Conservation (phyloP, 2,329 filamentous ascomycete genomes). For the Xylaria sp. region DNA sequence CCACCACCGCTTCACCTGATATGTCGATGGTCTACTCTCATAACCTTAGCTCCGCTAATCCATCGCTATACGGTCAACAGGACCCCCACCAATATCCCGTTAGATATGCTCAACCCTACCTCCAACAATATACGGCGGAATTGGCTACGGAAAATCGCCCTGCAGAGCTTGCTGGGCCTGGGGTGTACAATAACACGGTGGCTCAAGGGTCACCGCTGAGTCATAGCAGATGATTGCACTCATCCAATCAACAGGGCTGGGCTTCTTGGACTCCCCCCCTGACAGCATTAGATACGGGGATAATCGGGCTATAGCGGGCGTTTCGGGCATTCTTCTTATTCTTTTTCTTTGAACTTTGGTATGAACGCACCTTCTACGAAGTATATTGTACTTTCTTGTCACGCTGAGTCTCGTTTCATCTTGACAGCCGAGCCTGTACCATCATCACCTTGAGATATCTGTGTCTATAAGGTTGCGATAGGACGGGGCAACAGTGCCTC, state of each 20-base stretch:
- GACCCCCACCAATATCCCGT: slow-evolving; percentile 28
- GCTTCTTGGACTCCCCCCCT: neutral
- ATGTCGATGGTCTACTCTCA: slow-evolving; percentile 15
- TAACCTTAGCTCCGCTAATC: slow-evolving; percentile 18
- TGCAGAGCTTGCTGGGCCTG: slow-evolving; percentile 22
- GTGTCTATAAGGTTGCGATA: too few relatives aligned
- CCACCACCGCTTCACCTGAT: slow-evolving; percentile 19
- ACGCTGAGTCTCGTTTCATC: too few relatives aligned
- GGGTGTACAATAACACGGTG: neutral
- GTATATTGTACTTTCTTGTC: too few relatives aligned
- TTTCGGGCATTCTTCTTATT: too few relatives aligned
- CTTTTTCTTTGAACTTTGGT: too few relatives aligned
- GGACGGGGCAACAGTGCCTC: too few relatives aligned
- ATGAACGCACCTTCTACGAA: too few relatives aligned
- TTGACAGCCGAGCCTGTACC: too few relatives aligned
- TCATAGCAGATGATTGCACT: neutral
- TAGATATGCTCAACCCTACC: slow-evolving; percentile 29
- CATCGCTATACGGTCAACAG: slow-evolving; percentile 24
- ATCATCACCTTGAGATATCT: too few relatives aligned
- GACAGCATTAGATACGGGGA: neutral
- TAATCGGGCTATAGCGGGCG: slow-evolving; percentile 20
- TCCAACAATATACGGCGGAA: slow-evolving; percentile 32
- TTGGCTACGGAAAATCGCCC: slow-evolving; percentile 25
- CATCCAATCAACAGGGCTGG: neutral
- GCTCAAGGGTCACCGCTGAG: neutral